These are phyloP conservation scores for Chlorophyllum brunneum DNA, from an alignment of 768 basidiomycete species.

Conservation along the genomic window DNA sequence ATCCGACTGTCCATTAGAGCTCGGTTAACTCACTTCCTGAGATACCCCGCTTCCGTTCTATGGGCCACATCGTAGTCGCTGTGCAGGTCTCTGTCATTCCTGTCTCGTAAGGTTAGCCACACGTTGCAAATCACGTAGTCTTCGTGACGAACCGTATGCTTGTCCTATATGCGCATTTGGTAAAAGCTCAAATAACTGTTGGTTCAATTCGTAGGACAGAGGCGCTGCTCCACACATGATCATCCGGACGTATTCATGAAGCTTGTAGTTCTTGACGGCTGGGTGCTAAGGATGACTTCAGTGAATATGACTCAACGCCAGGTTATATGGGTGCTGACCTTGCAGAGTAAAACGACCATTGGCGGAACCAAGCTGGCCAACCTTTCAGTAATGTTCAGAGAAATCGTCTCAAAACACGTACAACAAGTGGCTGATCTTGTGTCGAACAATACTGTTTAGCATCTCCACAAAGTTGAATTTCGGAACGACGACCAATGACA, in stretches of 20 bases:
- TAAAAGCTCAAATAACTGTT: conserved; percentile 44
- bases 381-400: neutral
- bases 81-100: conserved; percentile 68
- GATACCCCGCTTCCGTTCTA: conserved; percentile 42
- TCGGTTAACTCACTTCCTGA: conserved; percentile 41
- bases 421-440: conserved; percentile 56
- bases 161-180: conserved; percentile 55
- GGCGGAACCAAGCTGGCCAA: conserved; percentile 53
- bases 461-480: conserved; percentile 63
- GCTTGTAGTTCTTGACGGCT: conserved; percentile 44
- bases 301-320: neutral
- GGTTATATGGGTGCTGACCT: conserved; percentile 28
- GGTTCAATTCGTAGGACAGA: conserved; percentile 48
- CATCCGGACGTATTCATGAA: conserved; percentile 37
- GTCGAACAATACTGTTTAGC: conserved; percentile 54
- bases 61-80: conserved; percentile 44
- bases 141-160: conserved; percentile 41
- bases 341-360: conserved; percentile 53
- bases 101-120: conserved; percentile 19
- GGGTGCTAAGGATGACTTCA: conserved; percentile 36
- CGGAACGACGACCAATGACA: conserved; percentile 54
- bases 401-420: conserved; percentile 17
- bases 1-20: neutral
- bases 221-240: conserved; percentile 60
- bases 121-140: neutral